A percentile compares a stretch with the other conserved stretches of the same genome.
phyloP scores from a whole-genome alignment of 495 filamentous ascomycete species.

The Cryomyces minteri region DNA sequence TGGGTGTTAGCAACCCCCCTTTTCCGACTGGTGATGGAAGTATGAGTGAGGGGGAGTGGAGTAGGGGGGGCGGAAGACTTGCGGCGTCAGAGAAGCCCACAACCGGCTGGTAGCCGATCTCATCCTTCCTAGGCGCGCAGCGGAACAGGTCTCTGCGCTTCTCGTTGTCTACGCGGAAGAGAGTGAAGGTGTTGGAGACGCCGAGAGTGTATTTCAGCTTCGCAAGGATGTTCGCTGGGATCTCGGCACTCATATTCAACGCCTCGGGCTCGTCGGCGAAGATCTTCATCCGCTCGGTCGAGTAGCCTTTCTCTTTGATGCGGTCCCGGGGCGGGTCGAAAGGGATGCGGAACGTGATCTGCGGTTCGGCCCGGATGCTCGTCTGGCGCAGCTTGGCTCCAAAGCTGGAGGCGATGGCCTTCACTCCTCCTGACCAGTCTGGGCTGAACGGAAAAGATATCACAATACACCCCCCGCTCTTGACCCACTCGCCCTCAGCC shows the following conservation, averaged over 20 bases:
- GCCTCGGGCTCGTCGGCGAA: slow-evolving; percentile 51
- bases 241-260: slow-evolving; percentile 26
- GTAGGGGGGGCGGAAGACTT: slow-evolving; percentile 11
- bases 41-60: too few relatives aligned
- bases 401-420: slow-evolving; percentile 10
- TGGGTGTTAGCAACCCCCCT: slow-evolving; percentile 4
- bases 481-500: slow-evolving; percentile 25
- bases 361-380: slow-evolving; percentile 5
- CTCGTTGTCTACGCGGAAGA: slow-evolving; percentile 52
- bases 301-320: slow-evolving; percentile 33
- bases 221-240: slow-evolving; percentile 29
- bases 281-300: slow-evolving; percentile 43
- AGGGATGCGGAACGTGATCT: slow-evolving; percentile 37
- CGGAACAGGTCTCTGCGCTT: slow-evolving; percentile 50
- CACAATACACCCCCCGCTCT: slow-evolving; percentile 34
- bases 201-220: slow-evolving; percentile 40
- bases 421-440: slow-evolving; percentile 10
- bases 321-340: slow-evolving; percentile 37
- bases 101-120: slow-evolving; percentile 55
- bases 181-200: slow-evolving; percentile 40
- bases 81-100: slow-evolving; percentile 74
- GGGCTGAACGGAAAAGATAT: slow-evolving; percentile 37
- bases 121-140: slow-evolving; percentile 50
- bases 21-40: slow-evolving; percentile 1
- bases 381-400: slow-evolving; percentile 3